Percentiles rank a stretch among this genome's conserved stretches.
Conservation (phyloP, 2,329 filamentous ascomycete genomes). For the Aspergillus arachidicola region DNA sequence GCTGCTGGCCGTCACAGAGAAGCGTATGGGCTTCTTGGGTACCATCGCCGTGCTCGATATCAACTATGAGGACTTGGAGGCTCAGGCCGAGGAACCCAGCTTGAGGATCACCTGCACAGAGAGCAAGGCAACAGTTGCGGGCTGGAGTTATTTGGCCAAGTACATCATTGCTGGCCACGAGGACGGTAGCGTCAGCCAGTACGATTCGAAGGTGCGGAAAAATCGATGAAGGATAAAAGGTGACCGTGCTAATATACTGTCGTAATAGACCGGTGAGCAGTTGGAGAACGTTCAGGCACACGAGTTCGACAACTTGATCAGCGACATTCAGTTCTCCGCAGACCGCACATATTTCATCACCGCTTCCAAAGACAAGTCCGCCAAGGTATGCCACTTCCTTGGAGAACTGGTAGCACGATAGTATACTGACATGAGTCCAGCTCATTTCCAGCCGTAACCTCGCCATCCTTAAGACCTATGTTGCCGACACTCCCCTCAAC, state of each 20-base stretch:
- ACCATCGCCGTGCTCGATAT: slow-evolving; percentile 94
- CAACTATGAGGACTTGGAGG: slow-evolving; percentile 71
- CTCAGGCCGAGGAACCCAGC: slow-evolving; percentile 80
- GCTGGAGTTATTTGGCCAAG: slow-evolving; percentile 90
- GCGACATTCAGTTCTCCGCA: slow-evolving; percentile 90
- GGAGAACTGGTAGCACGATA: background rate
- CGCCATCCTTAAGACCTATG: slow-evolving; percentile 88
- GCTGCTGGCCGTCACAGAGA: slow-evolving; percentile 93
- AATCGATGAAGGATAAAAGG: background rate
- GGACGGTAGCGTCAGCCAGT: slow-evolving; percentile 88
- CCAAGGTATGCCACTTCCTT: slow-evolving; percentile 64
- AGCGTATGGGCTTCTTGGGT: slow-evolving; percentile 94
- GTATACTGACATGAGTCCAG: slow-evolving; percentile 43
- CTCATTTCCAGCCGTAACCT: slow-evolving; percentile 85
- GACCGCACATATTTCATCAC: slow-evolving; percentile 99
- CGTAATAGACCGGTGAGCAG: slow-evolving; percentile 71
- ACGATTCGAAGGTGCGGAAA: slow-evolving; percentile 76
- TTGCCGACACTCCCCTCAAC: slow-evolving; percentile 93
- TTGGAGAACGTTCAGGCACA: slow-evolving; percentile 81
- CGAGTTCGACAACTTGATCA: slow-evolving; percentile 80
- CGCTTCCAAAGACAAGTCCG: slow-evolving; percentile 94
- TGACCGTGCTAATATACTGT: background rate
- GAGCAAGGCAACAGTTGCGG: slow-evolving; percentile 95
- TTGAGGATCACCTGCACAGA: slow-evolving; percentile 91
- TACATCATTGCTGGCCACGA: slow-evolving; percentile 98